Evolutionary conservation across 140 eudicot genomes (phyloP), one percentile per base, ranked within the genome.

Genomic region (Bidens hawaiensis): DNA sequence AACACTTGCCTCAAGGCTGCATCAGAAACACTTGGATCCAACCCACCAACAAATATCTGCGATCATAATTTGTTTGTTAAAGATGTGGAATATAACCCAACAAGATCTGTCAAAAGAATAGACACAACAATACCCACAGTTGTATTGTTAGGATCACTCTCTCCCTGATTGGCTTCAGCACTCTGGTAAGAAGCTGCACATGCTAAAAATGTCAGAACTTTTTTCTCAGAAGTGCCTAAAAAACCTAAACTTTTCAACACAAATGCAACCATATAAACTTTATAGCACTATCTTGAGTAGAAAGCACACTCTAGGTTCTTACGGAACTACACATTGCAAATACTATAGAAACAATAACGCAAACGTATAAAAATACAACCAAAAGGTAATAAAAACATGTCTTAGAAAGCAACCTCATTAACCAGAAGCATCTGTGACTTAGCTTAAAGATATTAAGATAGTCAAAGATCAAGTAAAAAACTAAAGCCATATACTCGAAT

Each of bases 41-140:
- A 67, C 56, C 95, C 99, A 67, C 99, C 99, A 71, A 93, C 99
- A 78, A 93, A 93, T 67, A 93, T 86, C 99, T 93, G 85, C 62
- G 65, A 11, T 52, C 38, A 42, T 30, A 56, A n/a, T n/a, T n/a
- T n/a, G 40, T 52, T 60, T 61, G 67, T 72, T 28, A 72, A 30
- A 28, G 36, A 18, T 13, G 41, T 10, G 52, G 24, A 9, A 56
- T 11, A 5, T 11, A 62, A 34, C 1, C 1, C 2, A 33, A n/a
- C n/a, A n/a, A 12, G 1, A 54, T 12, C 2, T 21, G 58, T 6
- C 5, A 24, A 18, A 64, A 15, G 9, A n/a, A 67, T 56, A 41
- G 62, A 62, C 64, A 47, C 30, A 83, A 67, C 7, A 72, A 68
- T 72, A 94, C 99, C 69, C 84, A 94, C 99, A 27, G 97, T 94